phyloP scores from a whole-genome alignment of 2,329 filamentous ascomycete species.

The Verruconis gallopava region DNA sequence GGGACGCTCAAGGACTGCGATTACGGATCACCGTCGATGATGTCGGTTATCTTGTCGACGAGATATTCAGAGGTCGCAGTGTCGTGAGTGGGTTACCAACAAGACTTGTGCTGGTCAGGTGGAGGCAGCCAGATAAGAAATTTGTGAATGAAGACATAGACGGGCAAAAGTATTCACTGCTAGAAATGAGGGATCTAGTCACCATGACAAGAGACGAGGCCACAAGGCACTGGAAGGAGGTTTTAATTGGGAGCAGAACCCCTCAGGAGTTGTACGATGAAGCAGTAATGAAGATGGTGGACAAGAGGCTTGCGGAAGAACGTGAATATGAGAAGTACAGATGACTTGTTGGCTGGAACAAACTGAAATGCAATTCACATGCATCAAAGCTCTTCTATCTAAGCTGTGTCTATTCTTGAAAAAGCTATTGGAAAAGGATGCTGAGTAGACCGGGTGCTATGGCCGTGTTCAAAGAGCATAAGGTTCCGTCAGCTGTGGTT shows the following conservation, averaged over 20 bases:
- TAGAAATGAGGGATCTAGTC: slow-evolving; percentile 61
- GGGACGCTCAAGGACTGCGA: slow-evolving; percentile 57
- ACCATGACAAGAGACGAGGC: slow-evolving; percentile 92
- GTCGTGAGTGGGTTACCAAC: slow-evolving; percentile 71
- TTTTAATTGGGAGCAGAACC: slow-evolving; percentile 55
- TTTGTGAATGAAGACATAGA: slow-evolving; percentile 54
- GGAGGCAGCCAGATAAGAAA: slow-evolving; percentile 51
- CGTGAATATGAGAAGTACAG: slow-evolving; percentile 39
- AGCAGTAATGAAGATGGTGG: slow-evolving; percentile 54
- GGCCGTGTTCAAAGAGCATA: too few relatives aligned
- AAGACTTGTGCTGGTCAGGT: slow-evolving; percentile 65
- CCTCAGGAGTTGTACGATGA: slow-evolving; percentile 62
- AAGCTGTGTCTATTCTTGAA: too few relatives aligned
- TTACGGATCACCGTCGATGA: slow-evolving; percentile 68
- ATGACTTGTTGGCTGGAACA: too few relatives aligned
- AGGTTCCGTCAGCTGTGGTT: too few relatives aligned
- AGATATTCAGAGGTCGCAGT: slow-evolving; percentile 75
- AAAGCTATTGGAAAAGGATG: too few relatives aligned
- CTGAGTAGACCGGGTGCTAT: too few relatives aligned
- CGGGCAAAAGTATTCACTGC: slow-evolving; percentile 63
- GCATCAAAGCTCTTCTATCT: too few relatives aligned
- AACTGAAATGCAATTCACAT: too few relatives aligned
- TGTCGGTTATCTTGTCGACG: slow-evolving; percentile 77
- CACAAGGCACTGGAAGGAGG: slow-evolving; percentile 61
- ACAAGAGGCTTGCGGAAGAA: slow-evolving; percentile 55